phyloP scores from a whole-genome alignment of 495 filamentous ascomycete species.

The Talaromyces liani region DNA sequence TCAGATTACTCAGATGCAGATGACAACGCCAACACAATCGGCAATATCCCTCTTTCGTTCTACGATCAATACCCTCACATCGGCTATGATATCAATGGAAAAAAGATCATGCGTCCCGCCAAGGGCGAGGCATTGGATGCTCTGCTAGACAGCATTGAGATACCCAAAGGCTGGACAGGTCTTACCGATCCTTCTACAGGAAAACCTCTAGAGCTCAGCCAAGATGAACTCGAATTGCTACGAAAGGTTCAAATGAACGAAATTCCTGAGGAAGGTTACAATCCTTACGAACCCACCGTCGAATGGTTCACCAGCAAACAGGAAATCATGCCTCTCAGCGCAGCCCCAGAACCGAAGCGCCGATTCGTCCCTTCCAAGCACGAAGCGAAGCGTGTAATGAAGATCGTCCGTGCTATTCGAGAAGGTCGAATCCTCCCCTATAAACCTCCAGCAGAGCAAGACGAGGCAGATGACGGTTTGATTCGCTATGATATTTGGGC shows the following conservation, averaged over 20 bases:
- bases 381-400: slow-evolving; percentile 94
- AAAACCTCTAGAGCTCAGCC: slow-evolving; percentile 78
- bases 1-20: slow-evolving; percentile 86
- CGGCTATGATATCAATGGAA: slow-evolving; percentile 97
- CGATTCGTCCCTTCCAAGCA: slow-evolving; percentile 97
- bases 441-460: slow-evolving; percentile 67
- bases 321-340: slow-evolving; percentile 90
- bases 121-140: slow-evolving; percentile 92
- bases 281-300: slow-evolving; percentile 86
- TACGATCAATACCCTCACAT: slow-evolving; percentile 98
- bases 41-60: slow-evolving; percentile 86
- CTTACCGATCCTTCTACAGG: slow-evolving; percentile 89
- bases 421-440: slow-evolving; percentile 93
- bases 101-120: slow-evolving; percentile 92
- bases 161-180: slow-evolving; percentile 98
- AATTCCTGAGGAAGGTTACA: slow-evolving; percentile 75
- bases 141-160: slow-evolving; percentile 87
- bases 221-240: slow-evolving; percentile 83
- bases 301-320: slow-evolving; percentile 88
- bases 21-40: slow-evolving; percentile 80
- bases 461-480: slow-evolving; percentile 60
- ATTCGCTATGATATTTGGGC: slow-evolving; percentile 92
- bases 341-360: slow-evolving; percentile 91
- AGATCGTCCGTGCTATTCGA: slow-evolving; percentile 89
- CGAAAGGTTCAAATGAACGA: slow-evolving; percentile 88